Evolutionary conservation across 2,329 filamentous ascomycete species (phyloP).

Genomic region (Colletotrichum australisinense): DNA sequence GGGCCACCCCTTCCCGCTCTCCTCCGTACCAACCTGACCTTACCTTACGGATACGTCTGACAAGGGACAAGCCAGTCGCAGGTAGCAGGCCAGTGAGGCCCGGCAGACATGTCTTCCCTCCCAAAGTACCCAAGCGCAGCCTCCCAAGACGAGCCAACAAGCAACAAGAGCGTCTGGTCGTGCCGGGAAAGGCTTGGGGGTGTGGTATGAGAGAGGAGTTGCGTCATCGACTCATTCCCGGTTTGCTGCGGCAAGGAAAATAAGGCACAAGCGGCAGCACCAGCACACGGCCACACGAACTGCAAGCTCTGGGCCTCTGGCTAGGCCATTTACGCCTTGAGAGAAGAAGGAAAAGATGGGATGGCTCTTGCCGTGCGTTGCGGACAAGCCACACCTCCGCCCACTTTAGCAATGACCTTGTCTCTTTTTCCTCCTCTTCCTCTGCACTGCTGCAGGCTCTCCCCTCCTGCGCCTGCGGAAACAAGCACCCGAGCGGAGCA

Average conservation of each 20-base stretch:
- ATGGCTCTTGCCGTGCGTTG: slow-evolving; percentile 27
- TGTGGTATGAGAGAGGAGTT: slow-evolving; percentile 27
- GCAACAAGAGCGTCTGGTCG: slow-evolving; percentile 2
- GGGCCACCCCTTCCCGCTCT: slow-evolving; percentile 30
- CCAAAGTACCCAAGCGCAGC: slow-evolving; percentile 32
- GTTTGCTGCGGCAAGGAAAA: slow-evolving; percentile 34
- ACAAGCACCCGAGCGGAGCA: slow-evolving; percentile 9
- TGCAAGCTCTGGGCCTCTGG: background rate
- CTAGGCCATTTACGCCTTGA: slow-evolving; percentile 9
- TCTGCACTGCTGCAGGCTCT: background rate
- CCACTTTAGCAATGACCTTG: slow-evolving; percentile 26
- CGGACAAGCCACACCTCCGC: slow-evolving; percentile 27
- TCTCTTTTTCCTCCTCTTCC: background rate
- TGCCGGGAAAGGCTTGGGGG: slow-evolving; percentile 26
- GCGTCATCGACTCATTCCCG: slow-evolving; percentile 37
- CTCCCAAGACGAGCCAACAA: slow-evolving; percentile 5
- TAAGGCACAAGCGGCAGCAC: slow-evolving; percentile 11
- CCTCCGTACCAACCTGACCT: slow-evolving; percentile 4
- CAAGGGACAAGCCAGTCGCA: slow-evolving; percentile 33
- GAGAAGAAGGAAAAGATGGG: background rate
- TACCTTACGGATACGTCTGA: slow-evolving; percentile 24
- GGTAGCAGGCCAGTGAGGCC: slow-evolving; percentile 19
- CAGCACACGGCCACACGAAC: background rate
- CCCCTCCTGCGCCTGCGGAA: background rate
- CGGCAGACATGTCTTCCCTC: background rate